Evolutionary conservation across 2,329 filamentous ascomycete genomes (phyloP).

Genomic region (Phaeomoniella chlamydospora): DNA sequence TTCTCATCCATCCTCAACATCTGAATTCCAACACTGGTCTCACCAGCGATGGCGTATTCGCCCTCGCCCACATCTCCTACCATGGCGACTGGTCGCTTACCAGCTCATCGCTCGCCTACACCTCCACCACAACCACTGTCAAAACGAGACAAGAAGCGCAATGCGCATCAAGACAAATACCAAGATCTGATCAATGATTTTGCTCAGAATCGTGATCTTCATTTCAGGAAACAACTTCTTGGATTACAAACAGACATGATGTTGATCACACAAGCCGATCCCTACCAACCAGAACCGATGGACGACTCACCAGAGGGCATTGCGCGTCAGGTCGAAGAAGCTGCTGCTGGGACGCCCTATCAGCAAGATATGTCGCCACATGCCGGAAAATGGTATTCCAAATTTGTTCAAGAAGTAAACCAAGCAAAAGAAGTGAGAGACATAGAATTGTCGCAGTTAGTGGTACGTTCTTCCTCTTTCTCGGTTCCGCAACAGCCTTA

Average conservation of each 20-base stretch:
- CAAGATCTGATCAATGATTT: constrained; percentile 64
- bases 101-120: constrained; percentile 11
- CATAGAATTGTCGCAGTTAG: constrained; percentile 63
- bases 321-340: constrained; percentile 43
- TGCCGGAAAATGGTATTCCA: constrained; percentile 67
- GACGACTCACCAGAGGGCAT: constrained; percentile 52
- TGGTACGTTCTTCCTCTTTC: constrained; percentile 42
- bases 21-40: background rate
- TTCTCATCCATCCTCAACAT: background rate
- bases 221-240: constrained; percentile 80
- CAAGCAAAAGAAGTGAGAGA: constrained; percentile 79
- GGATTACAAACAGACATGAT: constrained; percentile 85
- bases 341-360: constrained; percentile 41
- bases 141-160: constrained; percentile 83
- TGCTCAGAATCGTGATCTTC: constrained; percentile 62
- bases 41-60: constrained; percentile 21
- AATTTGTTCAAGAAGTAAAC: constrained; percentile 77
- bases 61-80: constrained; percentile 19
- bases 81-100: background rate
- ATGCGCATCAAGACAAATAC: constrained; percentile 66
- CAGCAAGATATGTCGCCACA: constrained; percentile 53
- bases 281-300: constrained; percentile 58
- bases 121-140: constrained; percentile 40
- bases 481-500: background rate
- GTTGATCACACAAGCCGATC: constrained; percentile 71